Percentiles rank a stretch among this genome's conserved stretches.
Evolutionary conservation across 208 protist species (phyloP).

Genomic region (Leishmania martiniquensis): DNA sequence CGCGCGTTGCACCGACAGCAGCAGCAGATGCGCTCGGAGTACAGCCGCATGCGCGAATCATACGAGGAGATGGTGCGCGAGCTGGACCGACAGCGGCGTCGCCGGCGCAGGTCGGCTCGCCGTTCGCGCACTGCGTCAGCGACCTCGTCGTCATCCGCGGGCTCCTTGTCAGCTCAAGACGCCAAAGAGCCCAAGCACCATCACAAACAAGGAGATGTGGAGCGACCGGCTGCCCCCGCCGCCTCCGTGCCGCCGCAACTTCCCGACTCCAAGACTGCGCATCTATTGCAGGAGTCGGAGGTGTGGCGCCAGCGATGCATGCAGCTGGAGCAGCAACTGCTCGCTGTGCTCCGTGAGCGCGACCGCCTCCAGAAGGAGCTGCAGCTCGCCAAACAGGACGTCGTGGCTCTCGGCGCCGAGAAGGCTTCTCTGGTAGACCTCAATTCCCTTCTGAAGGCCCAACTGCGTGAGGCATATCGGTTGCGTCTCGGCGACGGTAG

Average conservation of each 20-base stretch:
- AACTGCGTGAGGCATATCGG: slow-evolving; percentile 81
- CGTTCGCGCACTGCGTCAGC: slow-evolving; percentile 11
- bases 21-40: slow-evolving; percentile 44
- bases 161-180: not conserved
- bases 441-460: slow-evolving; percentile 86
- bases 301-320: slow-evolving; percentile 76
- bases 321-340: slow-evolving; percentile 79
- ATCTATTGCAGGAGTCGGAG: slow-evolving; percentile 67
- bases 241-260: slow-evolving; percentile 15
- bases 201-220: not conserved
- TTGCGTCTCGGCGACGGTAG: slow-evolving; percentile 27
- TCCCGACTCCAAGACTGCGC: slow-evolving; percentile 21
- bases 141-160: slow-evolving; percentile 18
- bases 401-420: slow-evolving; percentile 53
- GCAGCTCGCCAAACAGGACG: slow-evolving; percentile 48
- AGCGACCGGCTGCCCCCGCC: not conserved
- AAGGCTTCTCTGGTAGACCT: slow-evolving; percentile 84
- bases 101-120: slow-evolving; percentile 10
- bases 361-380: slow-evolving; percentile 62
- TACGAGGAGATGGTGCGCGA: slow-evolving; percentile 59
- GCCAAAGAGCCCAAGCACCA: not conserved
- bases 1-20: slow-evolving; percentile 31
- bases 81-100: slow-evolving; percentile 35
- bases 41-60: slow-evolving; percentile 43
- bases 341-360: slow-evolving; percentile 63